Base-by-base conservation (phyloP, 2,329 filamentous ascomycete genomes). In the Monilinia fructigena region DNA sequence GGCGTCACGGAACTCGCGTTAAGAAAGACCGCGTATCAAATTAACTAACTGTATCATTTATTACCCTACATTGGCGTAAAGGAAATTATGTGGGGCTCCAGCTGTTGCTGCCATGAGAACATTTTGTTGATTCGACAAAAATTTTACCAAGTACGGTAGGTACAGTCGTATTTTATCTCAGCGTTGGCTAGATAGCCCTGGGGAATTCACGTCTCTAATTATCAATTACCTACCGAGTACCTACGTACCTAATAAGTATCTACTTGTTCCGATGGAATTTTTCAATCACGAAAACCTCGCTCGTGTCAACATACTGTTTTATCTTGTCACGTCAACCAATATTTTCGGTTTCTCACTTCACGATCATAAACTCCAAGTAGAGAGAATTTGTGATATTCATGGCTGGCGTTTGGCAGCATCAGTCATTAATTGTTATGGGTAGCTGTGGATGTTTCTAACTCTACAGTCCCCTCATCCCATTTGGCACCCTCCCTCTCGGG, bases 381-480 rank as follows among this genome's bases (percentile, higher is more conserved):
- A 50, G 45, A 50, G 31, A 7, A 23, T 61, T 35, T 50, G n/a
- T 38, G 40, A 45, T 61, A 20, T 61, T 61, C 45, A 50, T 50
- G 50, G 58, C 47, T 61, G 28, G 12, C 31, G 18, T 50, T n/a
- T 40, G 58, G 38, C 45, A 61, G 58, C 58, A 61, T 23, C 31
- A 3, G 31, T n/a, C 53, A 40, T 61, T n/a, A 26, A n/a, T 50
- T 65, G 40, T 59, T 10, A 52, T 48, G 23, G 54, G 45, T 58
- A 52, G 63, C 26, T 58, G 54, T 65, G 45, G 50, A 59, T 60
- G 18, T 42, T 59, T 65, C 63, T 65, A 59, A 60, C 23, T 52
- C 42, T 65, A 65, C 63, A 56, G 40, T 50, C n/a, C 35, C 55
- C 47, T 42, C 47, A 35, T 53, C 35, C 45, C 35, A 38, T 52